Base-by-base conservation (phyloP, 306 rosid genomes). In the Quercus berberidifolia region DNA sequence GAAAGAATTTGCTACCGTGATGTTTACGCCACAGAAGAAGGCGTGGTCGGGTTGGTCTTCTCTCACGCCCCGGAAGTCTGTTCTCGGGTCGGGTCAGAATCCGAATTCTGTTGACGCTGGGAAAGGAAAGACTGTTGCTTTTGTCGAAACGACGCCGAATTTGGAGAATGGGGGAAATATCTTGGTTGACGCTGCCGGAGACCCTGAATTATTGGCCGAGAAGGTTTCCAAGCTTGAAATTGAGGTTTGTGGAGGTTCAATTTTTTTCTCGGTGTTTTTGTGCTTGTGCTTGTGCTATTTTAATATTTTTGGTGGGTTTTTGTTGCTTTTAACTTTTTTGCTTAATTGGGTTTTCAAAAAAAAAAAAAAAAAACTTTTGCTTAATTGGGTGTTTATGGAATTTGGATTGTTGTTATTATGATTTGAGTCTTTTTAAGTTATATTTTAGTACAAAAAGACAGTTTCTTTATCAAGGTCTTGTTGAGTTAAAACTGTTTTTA, bases 21-120 rank as follows among this genome's bases (percentile, higher is more conserved):
- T 92, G 97, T 93, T 91, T 69, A 83, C 99, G 85, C 96, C 98
- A 80, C 92, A 84, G 83, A 88, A 85, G 82, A 91, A 73, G 81
- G 85, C 23, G 74, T 86, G 91, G 95, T 79, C 87, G 77, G 83
- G 83, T 49, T 86, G 84, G 90, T 80, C 91, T 89, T 79, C 91
- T 60, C 87, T 60, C 54, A 84, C 97, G 28, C 94, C 97, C 54
- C 88, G 79, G 57, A 80, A 55, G 75, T 70, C 55, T 74, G 91
- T 85, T 60, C 64, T 75, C 46, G 94, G 91, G 82, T 88, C 92
- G 43, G 90, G 88, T 28, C 21, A 74, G 75, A 84, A 68, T 38
- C 68, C 78, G 56, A 84, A 80, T 38, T 87, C 85, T 28, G 88
- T 77, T 11, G 97, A 65, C 13, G 84, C 73, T 75, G 75, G 81